These are phyloP conservation scores for Tylopilus sp. DNA, from an alignment of 768 basidiomycete species.

Conservation along the genomic window DNA sequence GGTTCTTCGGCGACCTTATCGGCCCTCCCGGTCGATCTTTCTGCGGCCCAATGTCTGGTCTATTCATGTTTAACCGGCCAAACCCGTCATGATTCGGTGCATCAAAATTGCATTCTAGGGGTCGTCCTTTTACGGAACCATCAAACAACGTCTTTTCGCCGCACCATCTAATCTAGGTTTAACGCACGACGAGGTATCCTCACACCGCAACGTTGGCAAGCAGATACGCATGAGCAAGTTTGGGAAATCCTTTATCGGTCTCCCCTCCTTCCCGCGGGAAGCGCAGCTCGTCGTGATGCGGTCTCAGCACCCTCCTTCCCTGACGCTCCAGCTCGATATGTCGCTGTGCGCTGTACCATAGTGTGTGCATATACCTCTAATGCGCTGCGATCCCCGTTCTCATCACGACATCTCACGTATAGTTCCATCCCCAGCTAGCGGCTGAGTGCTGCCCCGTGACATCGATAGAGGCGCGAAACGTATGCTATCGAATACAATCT, in stretches of 20 bases:
- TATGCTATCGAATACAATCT: too few species aligned
- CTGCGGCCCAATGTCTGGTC: background rate
- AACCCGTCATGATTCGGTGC: background rate
- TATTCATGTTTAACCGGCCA: background rate
- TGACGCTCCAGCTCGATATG: background rate
- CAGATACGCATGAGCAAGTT: background rate
- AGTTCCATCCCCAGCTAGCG: too few species aligned
- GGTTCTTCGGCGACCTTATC: background rate
- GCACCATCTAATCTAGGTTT: conserved; percentile 2
- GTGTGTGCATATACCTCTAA: too few species aligned
- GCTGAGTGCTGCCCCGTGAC: too few species aligned
- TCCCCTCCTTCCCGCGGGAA: background rate
- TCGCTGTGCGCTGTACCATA: too few species aligned
- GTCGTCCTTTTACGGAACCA: background rate
- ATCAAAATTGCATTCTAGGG: conserved; percentile 5
- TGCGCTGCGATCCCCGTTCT: too few species aligned
- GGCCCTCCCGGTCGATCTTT: background rate
- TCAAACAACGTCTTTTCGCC: background rate
- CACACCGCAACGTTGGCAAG: background rate
- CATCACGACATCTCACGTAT: too few species aligned
- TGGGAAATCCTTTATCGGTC: background rate
- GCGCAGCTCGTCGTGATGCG: background rate
- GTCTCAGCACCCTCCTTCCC: background rate
- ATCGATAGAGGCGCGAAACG: too few species aligned
- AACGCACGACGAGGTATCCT: background rate